Conservation (phyloP, 306 rosid genomes). For the Vigna mungo region DNA sequence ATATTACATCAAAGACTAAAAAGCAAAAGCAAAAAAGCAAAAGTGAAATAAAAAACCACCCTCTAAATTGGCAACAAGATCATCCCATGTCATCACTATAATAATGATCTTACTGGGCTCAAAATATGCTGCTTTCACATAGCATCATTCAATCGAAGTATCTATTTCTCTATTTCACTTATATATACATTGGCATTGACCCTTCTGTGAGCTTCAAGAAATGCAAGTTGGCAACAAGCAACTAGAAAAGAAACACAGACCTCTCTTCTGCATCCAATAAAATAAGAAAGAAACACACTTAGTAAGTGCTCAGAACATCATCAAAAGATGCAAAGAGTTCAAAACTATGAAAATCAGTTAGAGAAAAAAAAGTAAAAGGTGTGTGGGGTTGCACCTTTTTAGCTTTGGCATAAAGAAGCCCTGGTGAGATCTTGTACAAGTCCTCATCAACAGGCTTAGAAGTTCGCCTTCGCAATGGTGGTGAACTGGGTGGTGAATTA, state of each 20-base stretch:
- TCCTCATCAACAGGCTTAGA: constrained; percentile 88
- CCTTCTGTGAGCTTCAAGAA: constrained; percentile 51
- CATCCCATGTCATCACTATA: constrained; percentile 11
- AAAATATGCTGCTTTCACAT: constrained; percentile 23
- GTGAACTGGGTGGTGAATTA: constrained; percentile 43
- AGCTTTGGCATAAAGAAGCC: constrained; percentile 60
- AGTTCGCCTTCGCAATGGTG: constrained; percentile 46
- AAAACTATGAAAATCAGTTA: neutral
- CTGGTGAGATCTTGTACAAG: constrained; percentile 80
- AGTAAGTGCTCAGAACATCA: constrained; percentile 21
- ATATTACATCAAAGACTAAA: constrained; percentile 3
- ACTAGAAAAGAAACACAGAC: constrained; percentile 73
- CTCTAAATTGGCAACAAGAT: constrained; percentile 31
- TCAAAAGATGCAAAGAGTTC: constrained; percentile 35
- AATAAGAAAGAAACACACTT: constrained; percentile 19
- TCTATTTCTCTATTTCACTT: constrained; percentile 23
- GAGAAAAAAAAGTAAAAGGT: neutral
- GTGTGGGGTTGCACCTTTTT: constrained; percentile 61
- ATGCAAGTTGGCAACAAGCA: constrained; percentile 88
- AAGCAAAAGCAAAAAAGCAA: neutral
- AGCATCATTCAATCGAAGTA: constrained; percentile 31
- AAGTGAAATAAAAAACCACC: constrained; percentile 4
- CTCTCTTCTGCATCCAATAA: constrained; percentile 74
- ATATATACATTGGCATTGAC: constrained; percentile 46
- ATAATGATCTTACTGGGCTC: constrained; percentile 7